Percentiles rank a stretch among this genome's conserved stretches.
Conservation (phyloP, 192 early-diverging fungal genomes). For the Backusella tuberculispora region DNA sequence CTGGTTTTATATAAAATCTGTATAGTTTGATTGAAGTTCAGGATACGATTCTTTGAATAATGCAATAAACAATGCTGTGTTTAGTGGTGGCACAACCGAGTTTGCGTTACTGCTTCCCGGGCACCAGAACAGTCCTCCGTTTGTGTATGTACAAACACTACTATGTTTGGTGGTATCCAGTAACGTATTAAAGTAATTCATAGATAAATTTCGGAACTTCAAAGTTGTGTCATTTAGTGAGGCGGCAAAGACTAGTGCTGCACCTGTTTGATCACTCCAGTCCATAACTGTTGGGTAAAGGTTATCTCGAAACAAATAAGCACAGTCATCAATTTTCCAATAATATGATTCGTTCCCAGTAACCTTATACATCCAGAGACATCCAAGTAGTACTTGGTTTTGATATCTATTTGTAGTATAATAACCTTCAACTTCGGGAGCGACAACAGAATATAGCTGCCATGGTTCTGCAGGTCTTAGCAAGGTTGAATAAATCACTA, state of each 20-base stretch:
- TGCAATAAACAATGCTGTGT: constrained; percentile 35
- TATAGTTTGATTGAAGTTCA: neutral
- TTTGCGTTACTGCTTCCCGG: neutral
- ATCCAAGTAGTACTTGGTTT: constrained; percentile 54
- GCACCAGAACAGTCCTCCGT: constrained; percentile 43
- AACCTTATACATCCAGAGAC: constrained; percentile 53
- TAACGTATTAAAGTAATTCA: constrained; percentile 41
- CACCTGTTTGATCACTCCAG: constrained; percentile 50
- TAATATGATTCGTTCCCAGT: constrained; percentile 44
- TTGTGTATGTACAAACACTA: constrained; percentile 8
- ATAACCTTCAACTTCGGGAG: constrained; percentile 28
- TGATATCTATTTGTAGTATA: constrained; percentile 47
- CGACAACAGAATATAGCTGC: constrained; percentile 34
- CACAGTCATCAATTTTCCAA: constrained; percentile 37
- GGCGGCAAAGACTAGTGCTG: constrained; percentile 44
- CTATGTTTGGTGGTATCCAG: neutral
- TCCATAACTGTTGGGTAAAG: constrained; percentile 33
- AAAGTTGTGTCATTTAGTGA: constrained; percentile 21
- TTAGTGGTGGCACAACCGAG: constrained; percentile 15
- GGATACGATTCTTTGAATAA: neutral
- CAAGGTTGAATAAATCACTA: constrained; percentile 41
- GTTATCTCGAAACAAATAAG: constrained; percentile 35
- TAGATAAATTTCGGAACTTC: constrained; percentile 33
- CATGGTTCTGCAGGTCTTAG: constrained; percentile 46
- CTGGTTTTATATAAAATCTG: neutral